Evolutionary conservation across 192 early-diverging fungal species (phyloP), one percentile per base, ranked within the genome.

Genomic region (Backusella luteola): DNA sequence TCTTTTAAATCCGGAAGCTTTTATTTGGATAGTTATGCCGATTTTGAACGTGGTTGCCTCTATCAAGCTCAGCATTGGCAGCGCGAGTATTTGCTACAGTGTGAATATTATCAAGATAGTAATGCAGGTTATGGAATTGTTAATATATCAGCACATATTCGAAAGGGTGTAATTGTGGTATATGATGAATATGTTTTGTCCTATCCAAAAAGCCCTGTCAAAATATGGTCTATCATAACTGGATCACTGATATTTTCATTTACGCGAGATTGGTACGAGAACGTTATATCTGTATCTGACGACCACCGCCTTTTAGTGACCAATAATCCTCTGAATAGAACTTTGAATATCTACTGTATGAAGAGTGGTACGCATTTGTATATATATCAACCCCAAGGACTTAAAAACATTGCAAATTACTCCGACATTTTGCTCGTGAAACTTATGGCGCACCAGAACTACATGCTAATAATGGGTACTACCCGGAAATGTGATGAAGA

Each of bases 311-410:
- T 49, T 49, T 15, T 49, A 49, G 44, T 49, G 44, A 49, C 44
- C 5, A 6, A 49, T 17, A 2, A 11, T 15, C 0, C 0, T 44
- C 11, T 4, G 5, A 19, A 0, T 19, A 0, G 0, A 5, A 0
- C 42, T 44, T 49, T 49, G 15, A 49, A 17, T 49, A 49, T 49
- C 46, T 49, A 49, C 46, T 49, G 42, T 14, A 44, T 44, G 42
- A 44, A 44, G 14, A 44, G 11, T 44, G 42, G 42, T 44, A 44
- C 42, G 11, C 42, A 3, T 14, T 44, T 44, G 14, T 14, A 44
- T 14, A 14, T 14, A 3, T 44, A 44, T 14, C 11, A 2, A 44
- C 42, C 42, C 12, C 42, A 44, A 14, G 42, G 11, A 14, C 14
- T 44, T 14, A 11, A 44, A 44, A 44, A 44, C 14, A 44, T 1